Conservation (phyloP, 768 basidiomycete genomes). For the Lactifluus pinguis region DNA sequence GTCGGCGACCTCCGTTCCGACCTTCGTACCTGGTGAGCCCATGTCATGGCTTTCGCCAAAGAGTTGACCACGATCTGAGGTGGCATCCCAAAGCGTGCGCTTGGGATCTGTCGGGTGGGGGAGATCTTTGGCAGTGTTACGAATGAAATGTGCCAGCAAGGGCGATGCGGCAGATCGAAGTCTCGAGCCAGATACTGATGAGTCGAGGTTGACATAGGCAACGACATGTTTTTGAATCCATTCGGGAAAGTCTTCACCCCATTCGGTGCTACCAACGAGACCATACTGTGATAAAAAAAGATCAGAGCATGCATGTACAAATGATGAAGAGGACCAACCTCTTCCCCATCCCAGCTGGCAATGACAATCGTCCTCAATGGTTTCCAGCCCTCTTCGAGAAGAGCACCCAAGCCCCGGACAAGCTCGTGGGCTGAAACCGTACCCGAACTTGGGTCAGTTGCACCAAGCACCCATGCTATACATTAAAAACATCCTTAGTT, state of each 20-base stretch:
- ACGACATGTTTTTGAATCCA: constrained; percentile 78
- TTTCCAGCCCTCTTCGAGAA: constrained; percentile 71
- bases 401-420: constrained; percentile 59
- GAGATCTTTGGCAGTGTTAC: constrained; percentile 55
- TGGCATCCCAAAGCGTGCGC: constrained; percentile 75
- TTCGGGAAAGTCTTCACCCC: constrained; percentile 82
- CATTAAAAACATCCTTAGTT: background rate
- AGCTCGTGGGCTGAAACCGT: constrained; percentile 73
- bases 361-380: constrained; percentile 71
- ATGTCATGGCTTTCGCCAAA: constrained; percentile 36
- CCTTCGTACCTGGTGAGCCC: constrained; percentile 35
- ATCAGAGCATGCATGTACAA: background rate
- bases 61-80: constrained; percentile 46
- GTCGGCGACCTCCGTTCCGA: constrained; percentile 27
- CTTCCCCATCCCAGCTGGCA: constrained; percentile 76
- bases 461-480: constrained; percentile 69
- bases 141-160: constrained; percentile 71
- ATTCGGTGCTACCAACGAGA: constrained; percentile 82
- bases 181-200: constrained; percentile 52
- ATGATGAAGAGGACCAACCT: constrained; percentile 29
- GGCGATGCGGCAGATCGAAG: constrained; percentile 60
- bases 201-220: constrained; percentile 80
- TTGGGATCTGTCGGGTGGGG: constrained; percentile 60
- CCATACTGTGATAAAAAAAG: constrained; percentile 36
- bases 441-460: constrained; percentile 71